phyloP scores from a whole-genome alignment of 108 stramenopile species.

The Nitzschia inconspicua region DNA sequence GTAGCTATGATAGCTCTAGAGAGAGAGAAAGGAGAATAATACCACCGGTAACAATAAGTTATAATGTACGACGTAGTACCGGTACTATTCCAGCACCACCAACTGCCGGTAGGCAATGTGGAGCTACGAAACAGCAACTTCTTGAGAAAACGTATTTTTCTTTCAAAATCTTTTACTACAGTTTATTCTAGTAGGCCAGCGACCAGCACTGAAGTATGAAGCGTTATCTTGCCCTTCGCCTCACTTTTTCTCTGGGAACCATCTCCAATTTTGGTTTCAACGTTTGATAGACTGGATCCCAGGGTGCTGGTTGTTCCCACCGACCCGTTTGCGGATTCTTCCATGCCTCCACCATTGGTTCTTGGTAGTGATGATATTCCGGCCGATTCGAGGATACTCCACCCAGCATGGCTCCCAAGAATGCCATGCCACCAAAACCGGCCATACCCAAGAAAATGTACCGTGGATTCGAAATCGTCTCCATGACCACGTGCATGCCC shows the following conservation, averaged over 20 bases:
- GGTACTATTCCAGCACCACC: too few species aligned
- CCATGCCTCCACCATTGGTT: slow-evolving; percentile 78
- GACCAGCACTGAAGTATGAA: too few species aligned
- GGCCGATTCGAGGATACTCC: slow-evolving; percentile 26
- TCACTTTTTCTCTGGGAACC: slow-evolving; percentile 71
- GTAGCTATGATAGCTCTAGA: too few species aligned
- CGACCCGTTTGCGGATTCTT: slow-evolving; percentile 60
- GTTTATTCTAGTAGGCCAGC: too few species aligned
- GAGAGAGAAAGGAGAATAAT: too few species aligned
- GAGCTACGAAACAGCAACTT: too few species aligned
- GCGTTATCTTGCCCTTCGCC: too few species aligned
- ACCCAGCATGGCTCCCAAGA: slow-evolving; percentile 29
- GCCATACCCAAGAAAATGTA: slow-evolving; percentile 24
- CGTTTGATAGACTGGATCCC: slow-evolving; percentile 70
- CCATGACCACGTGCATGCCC: slow-evolving; percentile 23
- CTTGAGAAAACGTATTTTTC: too few species aligned
- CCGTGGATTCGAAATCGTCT: slow-evolving; percentile 34
- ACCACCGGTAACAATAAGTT: too few species aligned
- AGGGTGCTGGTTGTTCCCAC: slow-evolving; percentile 82
- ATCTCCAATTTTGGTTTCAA: slow-evolving; percentile 59
- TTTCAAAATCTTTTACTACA: too few species aligned
- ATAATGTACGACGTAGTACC: too few species aligned
- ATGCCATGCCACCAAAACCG: slow-evolving; percentile 20
- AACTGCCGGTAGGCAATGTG: too few species aligned
- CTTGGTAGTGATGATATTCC: slow-evolving; percentile 25